These are phyloP conservation scores for Isochrysis galbana DNA, from an alignment of 78 protist genomes.

Conservation along the genomic window DNA sequence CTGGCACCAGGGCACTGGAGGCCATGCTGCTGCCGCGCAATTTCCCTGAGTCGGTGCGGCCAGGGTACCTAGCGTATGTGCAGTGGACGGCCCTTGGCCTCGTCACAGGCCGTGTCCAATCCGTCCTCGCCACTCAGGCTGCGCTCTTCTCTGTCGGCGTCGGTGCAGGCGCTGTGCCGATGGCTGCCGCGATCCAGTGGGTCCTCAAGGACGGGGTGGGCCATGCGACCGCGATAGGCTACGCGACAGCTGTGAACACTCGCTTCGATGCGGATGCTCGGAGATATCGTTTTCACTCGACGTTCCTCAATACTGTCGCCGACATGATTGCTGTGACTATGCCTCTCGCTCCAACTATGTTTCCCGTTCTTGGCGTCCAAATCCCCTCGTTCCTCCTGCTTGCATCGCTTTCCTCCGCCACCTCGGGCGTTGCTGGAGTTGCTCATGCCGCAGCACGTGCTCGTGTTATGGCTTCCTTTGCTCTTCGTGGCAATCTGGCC, in stretches of 20 bases:
- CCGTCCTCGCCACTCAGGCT: slow-evolving; percentile 54
- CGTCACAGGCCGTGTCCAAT: background rate
- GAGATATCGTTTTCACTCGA: slow-evolving; percentile 35
- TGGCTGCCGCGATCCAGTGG: slow-evolving; percentile 66
- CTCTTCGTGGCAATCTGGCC: slow-evolving; percentile 49
- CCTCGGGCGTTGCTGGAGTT: slow-evolving; percentile 24
- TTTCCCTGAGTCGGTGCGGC: background rate
- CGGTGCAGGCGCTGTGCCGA: slow-evolving; percentile 61
- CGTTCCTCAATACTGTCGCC: background rate
- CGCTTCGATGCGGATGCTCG: slow-evolving; percentile 62
- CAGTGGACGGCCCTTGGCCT: background rate
- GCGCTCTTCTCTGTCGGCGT: slow-evolving; percentile 57
- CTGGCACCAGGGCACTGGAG: too few relatives aligned
- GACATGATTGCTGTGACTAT: slow-evolving; percentile 30
- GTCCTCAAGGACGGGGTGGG: slow-evolving; percentile 69
- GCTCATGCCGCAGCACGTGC: slow-evolving; percentile 60
- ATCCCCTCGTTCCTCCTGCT: slow-evolving; percentile 37
- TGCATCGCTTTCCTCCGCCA: slow-evolving; percentile 35
- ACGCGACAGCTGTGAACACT: slow-evolving; percentile 24
- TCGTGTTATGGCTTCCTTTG: slow-evolving; percentile 32
- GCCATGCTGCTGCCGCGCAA: slow-evolving; percentile 14
- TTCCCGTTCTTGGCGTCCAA: background rate
- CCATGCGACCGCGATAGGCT: slow-evolving; percentile 58
- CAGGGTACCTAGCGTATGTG: slow-evolving; percentile 19
- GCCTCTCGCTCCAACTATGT: slow-evolving; percentile 18